Evolutionary conservation across 495 filamentous ascomycete genomes (phyloP), one percentile per base, ranked within the genome.

Genomic region (Penicillium nucicola): DNA sequence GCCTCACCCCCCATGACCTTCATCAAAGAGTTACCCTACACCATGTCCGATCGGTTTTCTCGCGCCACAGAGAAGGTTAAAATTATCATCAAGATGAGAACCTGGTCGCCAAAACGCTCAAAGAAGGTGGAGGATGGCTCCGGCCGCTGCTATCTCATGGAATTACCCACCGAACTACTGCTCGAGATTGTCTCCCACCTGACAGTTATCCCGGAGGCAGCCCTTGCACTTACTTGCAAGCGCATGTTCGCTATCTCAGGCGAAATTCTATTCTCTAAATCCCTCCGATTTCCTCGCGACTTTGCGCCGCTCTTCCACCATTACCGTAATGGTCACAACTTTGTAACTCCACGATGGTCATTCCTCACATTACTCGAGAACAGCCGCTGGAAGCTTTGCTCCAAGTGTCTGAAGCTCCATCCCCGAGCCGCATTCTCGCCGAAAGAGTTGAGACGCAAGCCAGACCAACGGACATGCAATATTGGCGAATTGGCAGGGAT

Each of bases 221-320:
- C 64, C 39, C 58, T 77, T 38, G 71, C 74, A 20, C 53, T 77
- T 40, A 74, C 71, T 12, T 75, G 72, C 59, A 73, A 71, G 50
- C 69, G 71, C 48, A 58, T 77, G 42, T 66, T 67, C 41, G 55
- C 62, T 2, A 73, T 77, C 19, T 71, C 65, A 13, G 64, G 65
- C 4, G 48, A 59, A 22, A 68, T 69, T 20, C 43, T 77, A 30
- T 43, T 52, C 9, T 67, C 69, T 0, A 65, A 74, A 53, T 63
- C 65, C 12, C 61, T 77, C 23, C 69, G 61, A 20, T 77, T 77
- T 50, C 56, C 43, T 57, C 69, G 71, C 32, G 74, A 77, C 34
- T 77, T 77, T 50, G 70, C 74, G 12, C 71, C 69, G 3, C 53
- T 77, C 12, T 74, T 77, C 41, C 69, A 74, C 43, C 74, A 77